phyloP scores from a whole-genome alignment of 2,329 filamentous ascomycete genomes.

The Cercospora sojina region DNA sequence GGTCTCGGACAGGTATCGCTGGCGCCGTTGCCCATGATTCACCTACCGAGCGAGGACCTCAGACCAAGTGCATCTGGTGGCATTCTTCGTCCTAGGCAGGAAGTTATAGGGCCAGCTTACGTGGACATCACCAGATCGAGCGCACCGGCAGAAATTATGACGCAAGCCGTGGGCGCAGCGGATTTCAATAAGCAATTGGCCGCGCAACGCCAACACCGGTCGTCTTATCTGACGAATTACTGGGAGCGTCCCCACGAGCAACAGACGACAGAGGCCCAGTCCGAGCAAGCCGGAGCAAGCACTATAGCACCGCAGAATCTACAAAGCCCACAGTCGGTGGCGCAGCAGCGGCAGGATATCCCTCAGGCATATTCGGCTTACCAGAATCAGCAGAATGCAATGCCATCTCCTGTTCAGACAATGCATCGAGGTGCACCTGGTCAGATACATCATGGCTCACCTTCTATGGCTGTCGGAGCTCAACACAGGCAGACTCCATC shows the following conservation, averaged over 20 bases:
- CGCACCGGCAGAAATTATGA: conserved; percentile 73
- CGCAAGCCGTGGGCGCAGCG: conserved; percentile 82
- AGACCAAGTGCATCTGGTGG: conserved; percentile 77
- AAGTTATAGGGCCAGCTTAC: conserved; percentile 82
- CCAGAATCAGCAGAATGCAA: conserved; percentile 67
- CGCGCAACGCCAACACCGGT: conserved; percentile 74
- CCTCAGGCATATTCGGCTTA: conserved; percentile 68
- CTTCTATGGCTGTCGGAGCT: conserved; percentile 51
- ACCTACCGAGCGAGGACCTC: conserved; percentile 74
- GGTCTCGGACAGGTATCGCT: conserved; percentile 67
- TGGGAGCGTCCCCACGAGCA: conserved; percentile 80
- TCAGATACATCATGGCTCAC: conserved; percentile 65
- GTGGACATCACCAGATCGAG: conserved; percentile 80
- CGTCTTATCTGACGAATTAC: conserved; percentile 74
- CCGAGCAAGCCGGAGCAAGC: conserved; percentile 39
- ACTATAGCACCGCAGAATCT: conserved; percentile 46
- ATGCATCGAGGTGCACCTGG: conserved; percentile 58
- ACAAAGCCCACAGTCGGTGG: conserved; percentile 46
- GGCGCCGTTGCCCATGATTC: conserved; percentile 79
- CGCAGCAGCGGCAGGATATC: conserved; percentile 58
- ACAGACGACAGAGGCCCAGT: conserved; percentile 56
- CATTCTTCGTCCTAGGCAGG: conserved; percentile 82
- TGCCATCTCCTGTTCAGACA: conserved; percentile 72
- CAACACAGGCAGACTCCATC: conserved; percentile 45
- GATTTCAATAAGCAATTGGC: conserved; percentile 87